Evolutionary conservation across 352 stramenopile species (phyloP), one percentile per base, ranked within the genome.

Genomic region (Elongisporangium undulatum): DNA sequence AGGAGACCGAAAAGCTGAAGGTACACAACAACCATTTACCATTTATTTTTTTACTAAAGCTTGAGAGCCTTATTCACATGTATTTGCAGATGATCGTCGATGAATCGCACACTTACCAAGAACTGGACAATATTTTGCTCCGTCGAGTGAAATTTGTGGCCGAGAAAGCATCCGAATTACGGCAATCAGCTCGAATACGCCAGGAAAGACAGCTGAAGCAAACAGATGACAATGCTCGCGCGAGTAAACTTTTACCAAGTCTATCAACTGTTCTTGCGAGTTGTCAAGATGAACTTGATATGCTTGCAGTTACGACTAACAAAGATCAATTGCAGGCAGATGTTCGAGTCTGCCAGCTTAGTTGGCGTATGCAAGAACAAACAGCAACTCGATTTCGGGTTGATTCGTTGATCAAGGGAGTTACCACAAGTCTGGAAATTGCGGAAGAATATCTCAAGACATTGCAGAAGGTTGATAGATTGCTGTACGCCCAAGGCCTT

Each of bases 281-380:
- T 17, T 53, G 49, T 15, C 50, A 55, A 4, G 9, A 53, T 9
- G 49, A 61, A 38, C 51, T 69, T 6, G 16, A 65, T 1, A 20
- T 17, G 34, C 60, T 52, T 21, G 60, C n/a, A 48, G 60, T 29
- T 17, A 61, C 50, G 45, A 73, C 24, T 26, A 64, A 51, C 29
- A 65, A 51, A 49, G 63, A 69, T 12, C 58, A 59, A 7, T 49
- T 80, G 10, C 12, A 19, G 5, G 41, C 59, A 0, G 72, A 80
- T 50, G 69, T 58, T 2, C 65, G 53, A 5, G 41, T 69, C 15
- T 74, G 72, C 34, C 66, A 75, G 22, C 61, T 80, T 17, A 54
- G 56, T 3, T 80, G 72, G 72, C 66, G 67, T 4, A 59, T 67
- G 51, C 72, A 75, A 38, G 63, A 71, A 20, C 66, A 80, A 26